Conservation (phyloP, 2,329 filamentous ascomycete genomes). For the Ascochyta clinopodiicola region DNA sequence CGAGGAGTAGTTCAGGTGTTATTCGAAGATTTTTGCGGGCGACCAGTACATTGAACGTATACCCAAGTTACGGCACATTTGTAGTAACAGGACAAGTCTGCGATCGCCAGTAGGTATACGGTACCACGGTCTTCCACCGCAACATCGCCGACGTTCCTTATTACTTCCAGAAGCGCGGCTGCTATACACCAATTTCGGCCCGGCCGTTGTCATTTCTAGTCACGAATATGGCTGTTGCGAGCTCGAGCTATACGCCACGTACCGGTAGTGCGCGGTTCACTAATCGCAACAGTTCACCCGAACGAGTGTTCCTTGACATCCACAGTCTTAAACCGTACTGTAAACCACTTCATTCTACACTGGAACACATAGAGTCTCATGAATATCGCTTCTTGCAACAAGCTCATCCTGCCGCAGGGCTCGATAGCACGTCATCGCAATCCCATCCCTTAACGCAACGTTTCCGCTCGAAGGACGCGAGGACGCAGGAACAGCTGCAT, state of each 20-base stretch:
- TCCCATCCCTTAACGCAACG: background rate
- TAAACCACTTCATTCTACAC: background rate
- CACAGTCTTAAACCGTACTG: background rate
- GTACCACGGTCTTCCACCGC: conserved; percentile 1
- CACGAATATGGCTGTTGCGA: conserved; percentile 1
- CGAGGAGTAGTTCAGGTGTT: background rate
- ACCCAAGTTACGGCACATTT: no score
- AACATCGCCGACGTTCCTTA: conserved; percentile 8
- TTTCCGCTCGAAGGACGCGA: conserved; percentile 1
- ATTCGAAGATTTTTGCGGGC: background rate
- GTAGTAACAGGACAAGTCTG: no score
- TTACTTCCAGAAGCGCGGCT: conserved; percentile 7
- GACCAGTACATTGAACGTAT: no score
- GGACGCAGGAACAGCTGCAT: conserved; percentile 8
- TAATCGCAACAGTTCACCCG: background rate
- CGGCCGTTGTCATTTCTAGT: conserved; percentile 1
- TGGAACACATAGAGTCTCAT: background rate
- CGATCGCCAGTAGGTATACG: no score
- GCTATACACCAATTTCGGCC: conserved; percentile 1
- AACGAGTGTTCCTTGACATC: background rate
- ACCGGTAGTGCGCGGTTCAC: background rate
- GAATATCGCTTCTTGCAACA: background rate
- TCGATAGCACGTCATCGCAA: background rate
- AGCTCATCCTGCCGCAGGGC: background rate
- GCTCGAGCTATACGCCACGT: background rate